Conservation (phyloP, 2,329 filamentous ascomycete species). For the Aspergillus chevalieri region DNA sequence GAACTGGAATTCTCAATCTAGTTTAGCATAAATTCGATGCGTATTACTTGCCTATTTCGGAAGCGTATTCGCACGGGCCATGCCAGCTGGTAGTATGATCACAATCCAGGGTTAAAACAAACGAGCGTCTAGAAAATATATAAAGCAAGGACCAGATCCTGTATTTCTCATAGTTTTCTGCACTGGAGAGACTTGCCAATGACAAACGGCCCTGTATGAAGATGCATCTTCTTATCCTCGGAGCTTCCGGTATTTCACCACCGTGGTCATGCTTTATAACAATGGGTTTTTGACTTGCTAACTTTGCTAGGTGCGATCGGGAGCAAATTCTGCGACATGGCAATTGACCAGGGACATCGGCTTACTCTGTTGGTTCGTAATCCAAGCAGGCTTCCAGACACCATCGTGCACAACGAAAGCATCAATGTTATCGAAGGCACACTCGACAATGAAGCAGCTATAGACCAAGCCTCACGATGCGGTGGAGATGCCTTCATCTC, state of each 20-base stretch:
- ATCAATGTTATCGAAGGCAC: constrained; percentile 5
- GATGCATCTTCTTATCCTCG: background rate
- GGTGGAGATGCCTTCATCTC: constrained; percentile 6
- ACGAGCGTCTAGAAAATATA: too few species aligned
- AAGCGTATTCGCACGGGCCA: too few species aligned
- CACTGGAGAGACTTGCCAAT: too few species aligned
- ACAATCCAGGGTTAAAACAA: too few species aligned
- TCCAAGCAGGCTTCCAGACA: constrained; percentile 1
- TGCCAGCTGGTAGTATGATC: too few species aligned
- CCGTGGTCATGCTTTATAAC: background rate
- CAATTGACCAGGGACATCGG: constrained; percentile 4
- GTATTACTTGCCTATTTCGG: too few species aligned
- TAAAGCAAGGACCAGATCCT: too few species aligned
- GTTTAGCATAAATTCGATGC: too few species aligned
- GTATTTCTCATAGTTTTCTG: too few species aligned
- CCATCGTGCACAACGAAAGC: background rate
- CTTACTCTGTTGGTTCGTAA: constrained; percentile 7
- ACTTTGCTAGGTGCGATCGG: background rate
- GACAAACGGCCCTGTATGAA: background rate
- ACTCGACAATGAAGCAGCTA: constrained; percentile 1
- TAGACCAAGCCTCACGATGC: constrained; percentile 1
- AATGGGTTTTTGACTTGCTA: constrained; percentile 3
- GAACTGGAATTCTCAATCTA: too few species aligned
- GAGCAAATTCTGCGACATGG: constrained; percentile 3
- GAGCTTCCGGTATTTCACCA: background rate